A percentile compares a stretch with the other conserved stretches of the same genome.
Evolutionary conservation across 495 filamentous ascomycete genomes (phyloP).

Genomic region (Monascus purpureus): DNA sequence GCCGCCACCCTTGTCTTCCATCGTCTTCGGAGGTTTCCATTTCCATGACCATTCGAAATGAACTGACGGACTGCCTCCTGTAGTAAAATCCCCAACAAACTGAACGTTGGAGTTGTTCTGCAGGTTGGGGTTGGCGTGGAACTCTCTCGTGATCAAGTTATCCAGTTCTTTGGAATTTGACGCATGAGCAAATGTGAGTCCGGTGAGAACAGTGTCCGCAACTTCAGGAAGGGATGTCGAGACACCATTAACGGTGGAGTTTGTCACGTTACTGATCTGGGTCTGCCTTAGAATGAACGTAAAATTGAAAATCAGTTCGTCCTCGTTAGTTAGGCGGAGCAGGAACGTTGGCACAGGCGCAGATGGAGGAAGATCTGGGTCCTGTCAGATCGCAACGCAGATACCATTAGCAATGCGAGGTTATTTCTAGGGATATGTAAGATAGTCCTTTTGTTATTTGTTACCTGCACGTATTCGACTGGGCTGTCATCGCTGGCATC

Average conservation of each 20-base stretch:
- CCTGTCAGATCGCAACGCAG: conserved; percentile 38
- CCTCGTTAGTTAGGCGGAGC: conserved; percentile 75
- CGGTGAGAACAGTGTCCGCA: conserved; percentile 66
- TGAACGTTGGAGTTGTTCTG: conserved; percentile 96
- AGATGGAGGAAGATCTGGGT: conserved; percentile 52
- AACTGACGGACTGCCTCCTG: conserved; percentile 64
- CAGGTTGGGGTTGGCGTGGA: conserved; percentile 91
- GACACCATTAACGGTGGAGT: conserved; percentile 35
- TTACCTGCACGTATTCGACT: conserved; percentile 87
- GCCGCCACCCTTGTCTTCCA: conserved; percentile 75
- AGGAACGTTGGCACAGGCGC: conserved; percentile 57
- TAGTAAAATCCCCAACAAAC: conserved; percentile 76
- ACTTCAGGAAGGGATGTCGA: conserved; percentile 32
- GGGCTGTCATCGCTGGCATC: conserved; percentile 58
- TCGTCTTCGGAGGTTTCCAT: conserved; percentile 79
- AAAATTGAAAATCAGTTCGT: conserved; percentile 84
- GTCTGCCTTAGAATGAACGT: conserved; percentile 74
- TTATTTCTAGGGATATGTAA: no score
- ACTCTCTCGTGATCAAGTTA: conserved; percentile 85
- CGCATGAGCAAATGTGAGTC: conserved; percentile 83
- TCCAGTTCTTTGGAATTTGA: conserved; percentile 77
- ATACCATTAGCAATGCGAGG: neutral
- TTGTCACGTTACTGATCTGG: conserved; percentile 26
- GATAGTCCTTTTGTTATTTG: neutral
- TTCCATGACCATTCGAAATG: conserved; percentile 93